Base-by-base conservation (phyloP, 257 asterid species). In the Penstemon barbatus region DNA sequence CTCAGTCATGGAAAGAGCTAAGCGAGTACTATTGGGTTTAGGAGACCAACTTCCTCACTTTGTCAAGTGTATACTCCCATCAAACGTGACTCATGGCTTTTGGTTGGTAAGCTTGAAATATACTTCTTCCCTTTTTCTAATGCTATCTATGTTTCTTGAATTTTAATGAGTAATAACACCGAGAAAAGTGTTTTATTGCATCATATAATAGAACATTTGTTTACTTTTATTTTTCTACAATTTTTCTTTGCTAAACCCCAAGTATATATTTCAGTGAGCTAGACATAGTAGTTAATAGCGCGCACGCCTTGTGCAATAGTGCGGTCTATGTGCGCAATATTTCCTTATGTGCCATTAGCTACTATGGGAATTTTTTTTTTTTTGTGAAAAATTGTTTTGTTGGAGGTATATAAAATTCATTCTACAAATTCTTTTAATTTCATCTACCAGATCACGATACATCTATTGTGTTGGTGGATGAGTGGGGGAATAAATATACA, bases 41-140 rank as follows among this genome's bases (percentile, higher is more conserved):
- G 86, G 61, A 38, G 80, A 80, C 53, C 81, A 82, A 49, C 60
- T 62, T 36, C 99, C 96, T 13, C 76, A 67, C 78, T 87, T 90
- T 73, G 18, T 79, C 3, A 93, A 93, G 80, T 83, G 87, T 53
- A 90, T 93, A 97, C 95, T 85, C 78, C 96, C 95, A 36, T 90
- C 99, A n/a, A 93, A 88, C 63, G 99, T 93, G 50, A 69, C 87
- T 56, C 87, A 83, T 73, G 95, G 99, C 63, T 93, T 93, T 82
- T 93, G 97, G 99, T 62, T 93, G 87, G 97, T 93, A 83, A 79
- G 86, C 66, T 60, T 64, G 2, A 25, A 43, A 61, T 13, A 25
- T 4, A 45, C 11, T 40, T 61, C 19, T 1, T 59, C 71, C 43
- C 8, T 18, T 75, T 71, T 11, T 8, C 33, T 25, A 25, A 25